Base-by-base conservation (phyloP, 495 filamentous ascomycete genomes). In the Staphylotrichum longicolle region DNA sequence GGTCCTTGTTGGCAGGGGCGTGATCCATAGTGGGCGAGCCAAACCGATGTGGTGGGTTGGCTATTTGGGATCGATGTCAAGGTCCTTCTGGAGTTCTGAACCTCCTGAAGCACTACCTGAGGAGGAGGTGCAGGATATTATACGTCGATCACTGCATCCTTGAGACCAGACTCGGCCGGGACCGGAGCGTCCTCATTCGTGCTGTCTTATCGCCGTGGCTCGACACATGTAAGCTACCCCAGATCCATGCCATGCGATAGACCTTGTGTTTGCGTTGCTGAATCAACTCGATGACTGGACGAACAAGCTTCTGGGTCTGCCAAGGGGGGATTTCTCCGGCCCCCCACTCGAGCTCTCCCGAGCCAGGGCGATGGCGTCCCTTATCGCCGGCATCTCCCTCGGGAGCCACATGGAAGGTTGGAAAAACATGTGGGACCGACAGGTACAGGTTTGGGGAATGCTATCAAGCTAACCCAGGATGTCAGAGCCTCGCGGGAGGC, bases 1-100 rank as follows among this genome's bases (percentile, higher is more conserved):
- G 65, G 40, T 64, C 64, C 32, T 57, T n/a, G 57, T 58, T 48
- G 11, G 53, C 52, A 3, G 63, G 60, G 32, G 60, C 55, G 45
- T 66, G 63, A 61, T 62, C 59, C 63, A 66, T 65, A 3, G 9
- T 64, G 14, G 35, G 32, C 20, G 3, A 20, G n/a, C 39, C 6
- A 50, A 14, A 8, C 11, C 20, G 39, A 40, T 8, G 7, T 14
- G 55, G 41, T 12, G 39, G 32, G 15, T 35, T 8, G 27, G 57
- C 54, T 40, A 39, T 3, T 32, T 8, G 15, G 30, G 27, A 8
- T 41, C 3, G 7, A 7, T 27, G n/a, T 30, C 5, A 10, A 48
- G 14, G 44, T 40, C 3, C 4, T 32, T 34, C 3, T 44, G 44
- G 33, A 5, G 44, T 9, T 6, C 2, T 4, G 15, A 6, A 2